A percentile compares a stretch with the other conserved stretches of the same genome.
Evolutionary conservation across 257 asterid species (phyloP).

Genomic region (Petunia axillaris): DNA sequence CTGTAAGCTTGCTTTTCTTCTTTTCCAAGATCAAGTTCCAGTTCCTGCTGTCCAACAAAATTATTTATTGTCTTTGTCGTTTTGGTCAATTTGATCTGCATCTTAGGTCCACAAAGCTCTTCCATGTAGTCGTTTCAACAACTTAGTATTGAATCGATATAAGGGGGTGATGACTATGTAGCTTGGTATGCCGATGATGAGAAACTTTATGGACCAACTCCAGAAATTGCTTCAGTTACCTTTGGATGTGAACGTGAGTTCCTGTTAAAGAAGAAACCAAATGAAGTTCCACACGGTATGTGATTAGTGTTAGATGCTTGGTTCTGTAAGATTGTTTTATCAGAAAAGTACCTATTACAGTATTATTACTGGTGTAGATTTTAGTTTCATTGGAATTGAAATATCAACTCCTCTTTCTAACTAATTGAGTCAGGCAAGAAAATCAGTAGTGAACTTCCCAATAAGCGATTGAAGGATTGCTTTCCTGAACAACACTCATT

Average conservation of each 20-base stretch:
- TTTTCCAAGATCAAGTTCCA: not conserved
- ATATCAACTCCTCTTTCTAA: not conserved
- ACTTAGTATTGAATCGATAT: conserved; percentile 78
- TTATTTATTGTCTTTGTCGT: conserved; percentile 18
- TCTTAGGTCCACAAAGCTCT: conserved; percentile 68
- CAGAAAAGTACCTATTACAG: not conserved
- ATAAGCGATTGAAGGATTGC: conserved; percentile 52
- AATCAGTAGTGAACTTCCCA: conserved; percentile 52
- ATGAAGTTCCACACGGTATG: conserved; percentile 44
- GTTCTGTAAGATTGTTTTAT: not conserved
- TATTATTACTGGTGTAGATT: not conserved
- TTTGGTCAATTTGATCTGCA: conserved; percentile 26
- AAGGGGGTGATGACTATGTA: conserved; percentile 83
- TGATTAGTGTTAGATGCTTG: not conserved
- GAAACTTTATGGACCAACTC: conserved; percentile 81
- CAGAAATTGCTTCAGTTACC: conserved; percentile 80
- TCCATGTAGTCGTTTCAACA: conserved; percentile 90
- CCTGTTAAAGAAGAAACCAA: conserved; percentile 69
- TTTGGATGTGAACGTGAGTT: conserved; percentile 88
- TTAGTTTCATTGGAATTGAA: not conserved
- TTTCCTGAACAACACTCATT: conserved; percentile 55
- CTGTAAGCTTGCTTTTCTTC: conserved; percentile 46
- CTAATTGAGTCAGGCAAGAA: conserved; percentile 35
- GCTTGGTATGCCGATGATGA: conserved; percentile 97
- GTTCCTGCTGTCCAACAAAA: not conserved